Conservation (phyloP, 192 early-diverging fungal species). For the Oehlia diaphana region DNA sequence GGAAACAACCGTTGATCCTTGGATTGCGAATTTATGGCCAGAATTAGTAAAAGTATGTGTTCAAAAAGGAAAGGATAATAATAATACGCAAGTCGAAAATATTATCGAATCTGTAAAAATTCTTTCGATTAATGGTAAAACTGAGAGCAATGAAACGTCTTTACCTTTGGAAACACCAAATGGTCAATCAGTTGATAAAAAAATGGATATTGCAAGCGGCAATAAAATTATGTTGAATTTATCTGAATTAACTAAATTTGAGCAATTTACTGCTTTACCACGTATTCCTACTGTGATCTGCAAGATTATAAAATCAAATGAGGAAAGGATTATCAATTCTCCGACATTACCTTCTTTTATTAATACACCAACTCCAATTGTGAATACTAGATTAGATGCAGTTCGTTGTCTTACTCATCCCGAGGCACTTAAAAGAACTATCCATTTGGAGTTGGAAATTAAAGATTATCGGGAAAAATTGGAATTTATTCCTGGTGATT, state of each 20-base stretch:
- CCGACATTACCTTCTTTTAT: slow-evolving; percentile 44
- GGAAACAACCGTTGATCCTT: slow-evolving; percentile 87
- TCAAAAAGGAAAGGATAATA: slow-evolving; percentile 1
- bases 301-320: slow-evolving; percentile 38
- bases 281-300: slow-evolving; percentile 33
- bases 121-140: neutral
- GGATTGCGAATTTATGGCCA: slow-evolving; percentile 85
- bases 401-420: slow-evolving; percentile 57
- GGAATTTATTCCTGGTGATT: slow-evolving; percentile 71
- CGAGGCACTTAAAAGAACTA: slow-evolving; percentile 73
- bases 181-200: neutral
- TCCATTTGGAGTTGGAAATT: slow-evolving; percentile 60
- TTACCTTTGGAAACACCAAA: neutral
- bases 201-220: slow-evolving; percentile 21
- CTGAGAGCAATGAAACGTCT: too few species aligned
- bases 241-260: slow-evolving; percentile 33
- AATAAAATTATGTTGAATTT: slow-evolving; percentile 45
- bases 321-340: neutral
- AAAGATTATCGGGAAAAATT: slow-evolving; percentile 34
- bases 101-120: neutral
- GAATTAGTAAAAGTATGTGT: slow-evolving; percentile 53
- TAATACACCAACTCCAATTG: slow-evolving; percentile 43
- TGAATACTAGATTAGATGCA: slow-evolving; percentile 54
- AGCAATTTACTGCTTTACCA: too few species aligned
- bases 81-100: neutral